A percentile compares a stretch with the other conserved stretches of the same genome.
Evolutionary conservation across 192 early-diverging fungal species (phyloP).

Genomic region (Coemansia sp.): DNA sequence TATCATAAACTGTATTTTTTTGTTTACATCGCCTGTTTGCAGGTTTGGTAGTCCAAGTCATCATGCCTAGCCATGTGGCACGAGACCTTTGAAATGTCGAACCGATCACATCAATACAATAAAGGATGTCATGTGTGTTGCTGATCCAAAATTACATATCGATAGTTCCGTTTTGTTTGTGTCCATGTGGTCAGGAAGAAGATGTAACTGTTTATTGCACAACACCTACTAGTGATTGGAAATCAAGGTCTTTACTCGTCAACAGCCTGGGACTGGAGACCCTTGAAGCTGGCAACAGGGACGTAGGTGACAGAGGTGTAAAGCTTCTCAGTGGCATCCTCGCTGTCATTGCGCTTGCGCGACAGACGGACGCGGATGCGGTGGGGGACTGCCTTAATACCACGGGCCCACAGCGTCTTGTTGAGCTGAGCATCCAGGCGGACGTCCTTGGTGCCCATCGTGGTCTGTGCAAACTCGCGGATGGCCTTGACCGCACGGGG

Average conservation of each 20-base stretch:
- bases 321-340: slow-evolving; percentile 96
- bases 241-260: slow-evolving; percentile 58
- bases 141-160: neutral
- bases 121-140: neutral
- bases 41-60: no score
- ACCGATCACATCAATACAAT: no score
- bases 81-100: no score
- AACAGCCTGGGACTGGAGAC: slow-evolving; percentile 71
- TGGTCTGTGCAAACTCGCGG: slow-evolving; percentile 85
- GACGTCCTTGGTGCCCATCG: slow-evolving; percentile 97
- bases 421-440: slow-evolving; percentile 95
- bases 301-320: slow-evolving; percentile 94
- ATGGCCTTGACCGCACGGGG: slow-evolving; percentile 94
- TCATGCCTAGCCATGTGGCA: no score
- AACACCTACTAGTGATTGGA: neutral
- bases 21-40: no score
- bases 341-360: slow-evolving; percentile 97
- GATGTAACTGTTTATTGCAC: neutral
- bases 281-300: slow-evolving; percentile 87
- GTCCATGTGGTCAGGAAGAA: neutral
- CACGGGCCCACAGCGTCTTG: slow-evolving; percentile 92
- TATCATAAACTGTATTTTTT: no score
- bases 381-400: slow-evolving; percentile 94
- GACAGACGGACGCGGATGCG: slow-evolving; percentile 93
- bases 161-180: neutral